Percentiles rank a stretch among this genome's conserved stretches.
Conservation (phyloP, 1,139 yeast species). For the Suhomyces wounanorum region DNA sequence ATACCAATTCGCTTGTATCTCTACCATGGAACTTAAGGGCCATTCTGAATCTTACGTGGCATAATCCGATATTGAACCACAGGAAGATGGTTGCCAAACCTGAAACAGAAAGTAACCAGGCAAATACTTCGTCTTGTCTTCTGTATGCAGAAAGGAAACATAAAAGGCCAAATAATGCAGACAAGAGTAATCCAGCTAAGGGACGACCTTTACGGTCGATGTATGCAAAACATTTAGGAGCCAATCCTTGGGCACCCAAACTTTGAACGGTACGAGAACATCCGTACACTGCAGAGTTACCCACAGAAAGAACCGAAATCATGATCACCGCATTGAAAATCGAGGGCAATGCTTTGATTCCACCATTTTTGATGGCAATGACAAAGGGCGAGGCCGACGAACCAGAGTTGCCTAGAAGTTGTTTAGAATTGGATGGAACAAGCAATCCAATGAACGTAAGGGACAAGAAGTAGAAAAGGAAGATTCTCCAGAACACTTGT, state of each 20-base stretch:
- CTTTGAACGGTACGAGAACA: slow-evolving; percentile 46
- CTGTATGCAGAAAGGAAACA: slow-evolving; percentile 46
- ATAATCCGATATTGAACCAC: slow-evolving; percentile 44
- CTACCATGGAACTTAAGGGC: slow-evolving; percentile 37
- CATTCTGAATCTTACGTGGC: slow-evolving; percentile 41
- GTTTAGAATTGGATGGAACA: slow-evolving; percentile 35
- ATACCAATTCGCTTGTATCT: slow-evolving; percentile 30
- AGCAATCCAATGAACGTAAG: slow-evolving; percentile 41
- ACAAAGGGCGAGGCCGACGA: slow-evolving; percentile 47
- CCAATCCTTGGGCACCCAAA: slow-evolving; percentile 44
- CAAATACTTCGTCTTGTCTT: slow-evolving; percentile 38
- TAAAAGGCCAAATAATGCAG: slow-evolving; percentile 41
- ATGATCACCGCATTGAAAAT: slow-evolving; percentile 46
- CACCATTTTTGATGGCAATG: slow-evolving; percentile 45
- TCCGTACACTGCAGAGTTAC: slow-evolving; percentile 48
- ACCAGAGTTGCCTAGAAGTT: slow-evolving; percentile 34
- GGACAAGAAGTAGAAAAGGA: slow-evolving; percentile 42
- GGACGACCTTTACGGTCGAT: slow-evolving; percentile 48
- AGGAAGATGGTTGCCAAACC: slow-evolving; percentile 47
- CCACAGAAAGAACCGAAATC: slow-evolving; percentile 45
- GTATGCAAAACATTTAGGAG: slow-evolving; percentile 37
- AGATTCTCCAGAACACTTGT: slow-evolving; percentile 48
- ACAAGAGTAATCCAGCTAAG: slow-evolving; percentile 36
- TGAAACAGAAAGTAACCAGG: slow-evolving; percentile 44
- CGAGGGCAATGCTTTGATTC: slow-evolving; percentile 44